Evolutionary conservation across 805 yeast species (phyloP).

Genomic region (Isabelozyma heimii): DNA sequence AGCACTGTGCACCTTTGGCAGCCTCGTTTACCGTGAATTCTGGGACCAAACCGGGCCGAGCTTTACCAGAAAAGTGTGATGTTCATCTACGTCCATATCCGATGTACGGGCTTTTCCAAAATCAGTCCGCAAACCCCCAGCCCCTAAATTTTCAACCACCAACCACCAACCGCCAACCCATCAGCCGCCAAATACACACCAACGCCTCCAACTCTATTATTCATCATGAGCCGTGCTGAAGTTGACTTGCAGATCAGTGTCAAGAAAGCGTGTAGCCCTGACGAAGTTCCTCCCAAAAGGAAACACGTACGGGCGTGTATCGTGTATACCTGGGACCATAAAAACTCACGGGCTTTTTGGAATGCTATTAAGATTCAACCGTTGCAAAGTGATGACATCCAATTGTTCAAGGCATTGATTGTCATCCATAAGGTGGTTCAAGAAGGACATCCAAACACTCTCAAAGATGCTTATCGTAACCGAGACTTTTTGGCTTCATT

Average conservation of each 20-base stretch:
- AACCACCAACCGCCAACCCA: not conserved
- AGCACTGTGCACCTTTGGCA: no score
- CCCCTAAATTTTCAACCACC: not conserved
- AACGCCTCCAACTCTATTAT: not conserved
- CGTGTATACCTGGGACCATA: constrained; percentile 95
- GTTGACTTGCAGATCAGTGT: constrained; percentile 51
- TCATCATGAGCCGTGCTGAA: constrained; percentile 44
- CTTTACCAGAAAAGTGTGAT: no score
- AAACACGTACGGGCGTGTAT: constrained; percentile 95
- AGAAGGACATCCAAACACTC: constrained; percentile 90
- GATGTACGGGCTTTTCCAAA: not conserved
- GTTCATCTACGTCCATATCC: not conserved
- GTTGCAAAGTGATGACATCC: constrained; percentile 76
- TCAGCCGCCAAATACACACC: not conserved
- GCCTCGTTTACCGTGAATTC: no score
- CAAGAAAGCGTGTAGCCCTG: constrained; percentile 81
- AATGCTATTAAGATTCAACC: constrained; percentile 77
- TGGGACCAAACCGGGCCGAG: no score
- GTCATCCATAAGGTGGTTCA: constrained; percentile 90
- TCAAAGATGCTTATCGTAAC: constrained; percentile 77
- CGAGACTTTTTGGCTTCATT: constrained; percentile 75
- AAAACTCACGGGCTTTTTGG: constrained; percentile 82
- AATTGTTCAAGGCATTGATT: constrained; percentile 80
- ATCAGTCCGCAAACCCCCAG: not conserved
- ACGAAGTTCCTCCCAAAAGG: constrained; percentile 90